Evolutionary conservation across 768 basidiomycete genomes (phyloP), one percentile per base, ranked within the genome.

Genomic region (Phaeotremella skinneri): DNA sequence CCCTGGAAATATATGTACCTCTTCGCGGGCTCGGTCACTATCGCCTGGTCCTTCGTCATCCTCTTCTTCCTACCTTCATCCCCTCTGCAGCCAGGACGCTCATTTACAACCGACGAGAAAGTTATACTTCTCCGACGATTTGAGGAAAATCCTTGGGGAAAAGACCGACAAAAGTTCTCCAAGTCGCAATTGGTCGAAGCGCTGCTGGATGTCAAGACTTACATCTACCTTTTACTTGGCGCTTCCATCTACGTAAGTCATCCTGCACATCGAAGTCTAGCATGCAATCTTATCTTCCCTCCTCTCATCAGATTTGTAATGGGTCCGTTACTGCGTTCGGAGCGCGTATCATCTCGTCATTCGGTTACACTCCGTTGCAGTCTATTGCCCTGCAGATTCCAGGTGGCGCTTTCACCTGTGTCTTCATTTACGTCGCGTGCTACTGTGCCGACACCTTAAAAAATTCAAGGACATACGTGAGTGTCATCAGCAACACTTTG

Each of bases 271-370:
- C 4, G 4, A 21, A 4, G 34, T 13, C 21, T 30, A 6, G 25
- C 14, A 37, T 16, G 39, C 23, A 45, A 20, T 29, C 37, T 16
- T n/a, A 42, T 32, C n/a, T 9, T 9, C 25, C 30, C 7, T 17
- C 53, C 26, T 21, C 6, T 43, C 29, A 20, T 45, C 26, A 67
- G 63, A 73, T 73, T 50, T 73, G 71, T 49, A 73, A 73, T 56
- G 71, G 71, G 6, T 67, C 68, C 0, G 59, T 73, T 23, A 73
- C 71, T 13, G 77, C 78, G 1, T 80, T 80, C 50, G 76, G 77
- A 1, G 74, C 76, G 0, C 53, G 71, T 26, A 79, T 80, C 61
- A 73, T 80, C 53, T 59, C 60, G 21, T 62, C 66, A 0, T 79
- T 79, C 39, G 79, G 79, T 2, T 79, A 78, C 64, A 66, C 68